These are phyloP conservation scores for Suhomyces tanzawaensis DNA, from an alignment of 805 yeast genomes.

Conservation along the genomic window DNA sequence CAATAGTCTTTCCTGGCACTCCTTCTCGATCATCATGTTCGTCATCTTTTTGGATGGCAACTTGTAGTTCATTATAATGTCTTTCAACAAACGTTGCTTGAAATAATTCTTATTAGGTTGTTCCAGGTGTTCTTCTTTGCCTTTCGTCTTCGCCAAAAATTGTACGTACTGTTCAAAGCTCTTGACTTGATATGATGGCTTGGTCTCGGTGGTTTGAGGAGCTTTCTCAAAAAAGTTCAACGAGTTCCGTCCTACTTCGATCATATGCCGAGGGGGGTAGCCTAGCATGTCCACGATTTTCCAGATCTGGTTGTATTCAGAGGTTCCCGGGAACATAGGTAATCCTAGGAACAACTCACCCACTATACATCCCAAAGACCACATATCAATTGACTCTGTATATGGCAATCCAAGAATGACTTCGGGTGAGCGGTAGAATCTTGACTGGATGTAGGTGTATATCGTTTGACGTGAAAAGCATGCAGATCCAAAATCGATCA, in stretches of 20 bases:
- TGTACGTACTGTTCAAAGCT: conserved; percentile 36
- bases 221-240: conserved; percentile 59
- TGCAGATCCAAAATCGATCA: conserved; percentile 95
- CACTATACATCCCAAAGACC: conserved; percentile 94
- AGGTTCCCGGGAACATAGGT: conserved; percentile 92
- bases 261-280: conserved; percentile 91
- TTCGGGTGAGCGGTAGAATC: conserved; percentile 94
- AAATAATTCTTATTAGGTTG: conserved; percentile 85
- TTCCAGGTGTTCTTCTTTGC: conserved; percentile 46
- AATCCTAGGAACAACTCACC: conserved; percentile 89
- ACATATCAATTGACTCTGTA: conserved; percentile 90
- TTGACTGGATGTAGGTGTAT: conserved; percentile 87
- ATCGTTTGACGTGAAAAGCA: conserved; percentile 88
- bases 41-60: conserved; percentile 60
- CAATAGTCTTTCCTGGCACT: conserved; percentile 66
- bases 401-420: conserved; percentile 89
- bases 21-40: conserved; percentile 57
- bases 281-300: conserved; percentile 84
- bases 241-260: conserved; percentile 89
- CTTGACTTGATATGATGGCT: conserved; percentile 33
- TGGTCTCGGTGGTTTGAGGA: conserved; percentile 19
- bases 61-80: conserved; percentile 75
- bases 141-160: conserved; percentile 23
- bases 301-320: conserved; percentile 86
- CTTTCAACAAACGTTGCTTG: conserved; percentile 58